These are phyloP conservation scores for Parasarocladium wereldwijsianum DNA, from an alignment of 2,329 filamentous ascomycete species.

Conservation along the genomic window DNA sequence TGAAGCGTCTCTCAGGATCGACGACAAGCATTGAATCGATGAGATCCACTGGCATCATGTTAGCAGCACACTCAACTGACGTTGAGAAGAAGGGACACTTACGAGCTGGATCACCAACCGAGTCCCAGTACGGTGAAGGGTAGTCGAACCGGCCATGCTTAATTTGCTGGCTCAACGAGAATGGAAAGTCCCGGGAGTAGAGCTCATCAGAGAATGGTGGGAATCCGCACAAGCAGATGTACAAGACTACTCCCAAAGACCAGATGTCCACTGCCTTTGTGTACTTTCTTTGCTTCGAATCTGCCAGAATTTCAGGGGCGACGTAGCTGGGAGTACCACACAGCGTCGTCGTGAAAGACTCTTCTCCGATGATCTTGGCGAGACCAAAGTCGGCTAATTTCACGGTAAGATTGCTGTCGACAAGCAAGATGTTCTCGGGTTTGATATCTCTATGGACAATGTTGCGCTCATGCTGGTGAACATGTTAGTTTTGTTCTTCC, in stretches of 20 bases:
- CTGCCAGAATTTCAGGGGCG: slow-evolving; percentile 84
- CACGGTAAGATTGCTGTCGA: slow-evolving; percentile 70
- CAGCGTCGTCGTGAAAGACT: slow-evolving; percentile 92
- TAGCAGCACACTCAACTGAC: slow-evolving; percentile 2
- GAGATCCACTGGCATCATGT: slow-evolving; percentile 48
- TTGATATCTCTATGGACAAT: slow-evolving; percentile 98
- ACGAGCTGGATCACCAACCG: slow-evolving; percentile 52
- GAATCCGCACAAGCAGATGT: slow-evolving; percentile 94
- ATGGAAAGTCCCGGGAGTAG: slow-evolving; percentile 67
- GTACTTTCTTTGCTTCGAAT: slow-evolving; percentile 70
- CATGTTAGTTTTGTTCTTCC: slow-evolving; percentile 3
- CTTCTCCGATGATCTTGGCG: slow-evolving; percentile 96
- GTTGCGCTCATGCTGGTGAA: slow-evolving; percentile 72
- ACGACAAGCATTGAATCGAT: slow-evolving; percentile 93
- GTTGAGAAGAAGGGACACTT: slow-evolving; percentile 15
- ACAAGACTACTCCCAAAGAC: slow-evolving; percentile 94
- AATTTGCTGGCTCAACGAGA: slow-evolving; percentile 77
- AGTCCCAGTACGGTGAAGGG: slow-evolving; percentile 79
- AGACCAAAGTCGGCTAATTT: slow-evolving; percentile 95
- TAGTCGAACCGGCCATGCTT: slow-evolving; percentile 83
- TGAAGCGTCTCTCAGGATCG: slow-evolving; percentile 68
- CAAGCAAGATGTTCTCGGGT: slow-evolving; percentile 85
- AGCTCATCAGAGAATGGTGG: slow-evolving; percentile 95
- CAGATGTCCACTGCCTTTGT: slow-evolving; percentile 92
- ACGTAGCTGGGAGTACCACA: slow-evolving; percentile 97